Percentiles rank a stretch among this genome's conserved stretches.
Evolutionary conservation across 441 rosid genomes (phyloP).

Genomic region (Pelargonium myrrhifolium): DNA sequence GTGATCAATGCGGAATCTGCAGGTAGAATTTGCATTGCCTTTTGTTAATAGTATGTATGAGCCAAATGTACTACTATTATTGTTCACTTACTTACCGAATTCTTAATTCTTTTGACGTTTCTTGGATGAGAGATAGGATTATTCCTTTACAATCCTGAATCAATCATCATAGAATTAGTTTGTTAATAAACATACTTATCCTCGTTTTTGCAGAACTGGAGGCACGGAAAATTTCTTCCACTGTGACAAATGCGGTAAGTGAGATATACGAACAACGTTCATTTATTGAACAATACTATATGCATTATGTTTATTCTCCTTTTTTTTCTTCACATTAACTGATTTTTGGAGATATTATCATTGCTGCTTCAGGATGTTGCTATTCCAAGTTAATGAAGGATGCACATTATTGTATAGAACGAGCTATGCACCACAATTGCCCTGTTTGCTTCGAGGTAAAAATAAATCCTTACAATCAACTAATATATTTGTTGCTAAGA

Average conservation of each 20-base stretch:
- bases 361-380: constrained; percentile 48
- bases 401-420: constrained; percentile 59
- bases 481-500: neutral
- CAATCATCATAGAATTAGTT: neutral
- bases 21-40: constrained; percentile 34
- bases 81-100: neutral
- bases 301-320: neutral
- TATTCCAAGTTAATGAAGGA: constrained; percentile 54
- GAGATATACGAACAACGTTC: neutral
- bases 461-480: neutral
- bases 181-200: neutral
- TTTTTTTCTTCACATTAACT: neutral
- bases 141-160: neutral
- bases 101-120: too few species aligned
- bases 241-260: constrained; percentile 45
- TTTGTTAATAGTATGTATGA: neutral
- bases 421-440: constrained; percentile 86
- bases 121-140: too few species aligned
- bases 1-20: constrained; percentile 89
- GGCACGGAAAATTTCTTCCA: constrained; percentile 50
- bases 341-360: neutral
- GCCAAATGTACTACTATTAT: neutral
- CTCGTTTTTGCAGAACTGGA: constrained; percentile 33
- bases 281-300: neutral
- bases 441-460: constrained; percentile 88